Conservation (phyloP, 164 flowering plant genomes). For the Chloranthus sessilifolius region DNA sequence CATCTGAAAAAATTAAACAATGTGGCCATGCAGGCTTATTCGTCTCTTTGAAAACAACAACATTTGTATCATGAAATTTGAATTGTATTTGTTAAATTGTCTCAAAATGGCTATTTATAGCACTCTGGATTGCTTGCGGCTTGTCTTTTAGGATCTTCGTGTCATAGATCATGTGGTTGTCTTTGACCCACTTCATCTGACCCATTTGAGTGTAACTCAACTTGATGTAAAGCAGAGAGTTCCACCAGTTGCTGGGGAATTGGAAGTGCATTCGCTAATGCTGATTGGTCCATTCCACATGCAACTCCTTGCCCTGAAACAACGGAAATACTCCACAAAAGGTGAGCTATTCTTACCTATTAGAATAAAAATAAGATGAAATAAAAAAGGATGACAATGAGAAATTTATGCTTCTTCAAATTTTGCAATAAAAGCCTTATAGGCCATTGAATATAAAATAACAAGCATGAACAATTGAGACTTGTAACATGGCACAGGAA, state of each 20-base stretch:
- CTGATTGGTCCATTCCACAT: conserved; percentile 45
- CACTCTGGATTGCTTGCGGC: conserved; percentile 81
- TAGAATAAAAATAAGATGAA: no score
- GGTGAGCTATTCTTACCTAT: conserved; percentile 45
- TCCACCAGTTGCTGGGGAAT: conserved; percentile 57
- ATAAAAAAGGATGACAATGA: no score
- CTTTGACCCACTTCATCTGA: conserved; percentile 51
- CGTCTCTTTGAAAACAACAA: conserved; percentile 5
- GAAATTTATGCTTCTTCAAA: no score
- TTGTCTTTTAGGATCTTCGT: conserved; percentile 47
- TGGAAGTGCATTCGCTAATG: conserved; percentile 35
- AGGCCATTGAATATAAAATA: no score
- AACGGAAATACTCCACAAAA: conserved; percentile 41
- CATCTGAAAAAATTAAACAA: conserved; percentile 5
- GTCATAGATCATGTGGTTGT: conserved; percentile 55
- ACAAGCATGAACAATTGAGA: no score
- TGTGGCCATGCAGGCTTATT: conserved; percentile 5
- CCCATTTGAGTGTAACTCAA: conserved; percentile 27
- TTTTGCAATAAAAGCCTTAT: no score
- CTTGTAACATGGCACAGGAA: no score
- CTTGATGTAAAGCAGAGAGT: conserved; percentile 24
- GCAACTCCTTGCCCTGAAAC: conserved; percentile 50
- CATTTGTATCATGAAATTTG: not conserved
- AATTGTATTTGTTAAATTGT: no score
- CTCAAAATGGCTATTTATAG: conserved; percentile 37